These are phyloP conservation scores for Isatis lusitanica DNA, from an alignment of 441 rosid genomes.

Conservation along the genomic window DNA sequence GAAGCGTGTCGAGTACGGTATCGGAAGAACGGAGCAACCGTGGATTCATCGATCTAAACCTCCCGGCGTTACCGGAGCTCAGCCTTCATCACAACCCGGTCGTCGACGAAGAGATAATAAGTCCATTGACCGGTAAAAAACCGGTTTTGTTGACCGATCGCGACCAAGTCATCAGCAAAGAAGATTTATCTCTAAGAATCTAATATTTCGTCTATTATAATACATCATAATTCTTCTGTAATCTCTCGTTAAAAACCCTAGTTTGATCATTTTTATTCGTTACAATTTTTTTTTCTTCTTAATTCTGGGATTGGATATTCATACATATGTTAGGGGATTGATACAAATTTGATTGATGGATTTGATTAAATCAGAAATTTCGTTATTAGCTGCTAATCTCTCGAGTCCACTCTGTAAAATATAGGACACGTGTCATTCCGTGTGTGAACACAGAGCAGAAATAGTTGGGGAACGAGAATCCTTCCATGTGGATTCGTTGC, in stretches of 20 bases:
- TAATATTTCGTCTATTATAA: constrained; percentile 2
- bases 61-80: constrained; percentile 58
- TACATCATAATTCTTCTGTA: constrained; percentile 8
- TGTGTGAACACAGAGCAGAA: constrained; percentile 32
- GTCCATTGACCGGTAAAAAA: constrained; percentile 64
- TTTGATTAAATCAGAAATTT: constrained; percentile 15
- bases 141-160: constrained; percentile 44
- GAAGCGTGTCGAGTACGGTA: constrained; percentile 42
- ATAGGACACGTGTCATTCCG: constrained; percentile 18
- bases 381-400: neutral
- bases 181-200: constrained; percentile 31
- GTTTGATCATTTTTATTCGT: neutral
- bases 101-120: constrained; percentile 60
- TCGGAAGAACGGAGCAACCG: constrained; percentile 53
- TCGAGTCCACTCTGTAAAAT: constrained; percentile 2
- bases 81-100: constrained; percentile 14
- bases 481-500: constrained; percentile 41
- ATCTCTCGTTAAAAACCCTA: neutral
- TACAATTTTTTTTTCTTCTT: neutral
- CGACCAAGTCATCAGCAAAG: constrained; percentile 36
- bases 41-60: constrained; percentile 57
- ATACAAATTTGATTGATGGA: constrained; percentile 21
- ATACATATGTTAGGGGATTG: constrained; percentile 25
- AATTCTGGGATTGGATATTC: constrained; percentile 23
- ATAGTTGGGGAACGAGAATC: constrained; percentile 31